A percentile compares a stretch with the other conserved stretches of the same genome.
These are phyloP conservation scores for Morella rubra DNA, from an alignment of 306 rosid species.

Conservation along the genomic window DNA sequence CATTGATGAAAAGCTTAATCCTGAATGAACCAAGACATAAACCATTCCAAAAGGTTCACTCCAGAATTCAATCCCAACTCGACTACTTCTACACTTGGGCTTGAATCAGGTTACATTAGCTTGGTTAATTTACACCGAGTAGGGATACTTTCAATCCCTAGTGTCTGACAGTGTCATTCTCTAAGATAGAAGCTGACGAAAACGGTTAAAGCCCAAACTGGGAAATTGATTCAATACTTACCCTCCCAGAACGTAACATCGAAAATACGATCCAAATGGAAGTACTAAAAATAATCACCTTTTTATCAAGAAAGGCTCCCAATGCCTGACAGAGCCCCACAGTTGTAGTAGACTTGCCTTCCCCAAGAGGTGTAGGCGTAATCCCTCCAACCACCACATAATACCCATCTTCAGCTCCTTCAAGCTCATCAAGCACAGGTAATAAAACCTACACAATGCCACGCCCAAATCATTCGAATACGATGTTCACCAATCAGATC, in stretches of 20 bases:
- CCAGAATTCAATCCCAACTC: background rate
- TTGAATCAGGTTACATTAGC: background rate
- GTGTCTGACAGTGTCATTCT: background rate
- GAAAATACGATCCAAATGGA: background rate
- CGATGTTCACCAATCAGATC: background rate
- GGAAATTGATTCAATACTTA: conserved; percentile 1
- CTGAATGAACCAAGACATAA: background rate
- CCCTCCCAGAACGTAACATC: background rate
- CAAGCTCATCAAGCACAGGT: conserved; percentile 67
- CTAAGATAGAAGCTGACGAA: background rate
- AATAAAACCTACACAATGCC: conserved; percentile 61
- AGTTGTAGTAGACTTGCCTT: conserved; percentile 98
- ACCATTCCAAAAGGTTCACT: background rate
- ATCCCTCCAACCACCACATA: conserved; percentile 99
- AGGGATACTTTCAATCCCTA: background rate
- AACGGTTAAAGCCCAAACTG: background rate
- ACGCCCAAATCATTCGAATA: conserved; percentile 1
- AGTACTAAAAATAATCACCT: conserved; percentile 41
- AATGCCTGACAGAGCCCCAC: conserved; percentile 99
- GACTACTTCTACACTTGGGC: background rate
- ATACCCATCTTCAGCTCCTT: conserved; percentile 72
- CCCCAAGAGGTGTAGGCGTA: conserved; percentile 98
- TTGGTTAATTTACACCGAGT: background rate
- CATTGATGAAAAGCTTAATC: background rate
- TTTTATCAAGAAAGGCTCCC: conserved; percentile 94